Base-by-base conservation (phyloP, 2,329 filamentous ascomycete genomes). In the Setomelanomma holmii region DNA sequence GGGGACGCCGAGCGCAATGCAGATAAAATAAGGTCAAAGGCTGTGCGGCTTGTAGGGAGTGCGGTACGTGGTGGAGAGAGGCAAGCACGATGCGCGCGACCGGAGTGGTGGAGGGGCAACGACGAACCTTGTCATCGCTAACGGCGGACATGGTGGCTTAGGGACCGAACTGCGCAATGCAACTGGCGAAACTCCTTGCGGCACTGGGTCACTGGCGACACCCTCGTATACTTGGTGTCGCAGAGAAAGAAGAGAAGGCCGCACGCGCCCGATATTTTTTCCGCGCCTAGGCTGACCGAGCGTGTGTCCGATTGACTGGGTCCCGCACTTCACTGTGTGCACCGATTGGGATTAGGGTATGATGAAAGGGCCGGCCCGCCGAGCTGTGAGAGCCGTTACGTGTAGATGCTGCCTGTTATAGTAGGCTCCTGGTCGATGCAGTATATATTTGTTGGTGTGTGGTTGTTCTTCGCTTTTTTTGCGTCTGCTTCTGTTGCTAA, bases 81-180 rank as follows among this genome's bases (percentile, higher is more conserved):
- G 45, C 46, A 45, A 50, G 55, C 53, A 53, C 46, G 58, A 41
- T 34, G 36, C 17, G 51, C 24, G 24, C 41, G 45, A 45, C 16
- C 41, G 41, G 47, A 44, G 50, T 53, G 63, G 63, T 57, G 66
- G 69, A 71, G 65, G 66, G 65, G 67, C 56, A 67, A n/a, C n/a
- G 40, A 69, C 67, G 48, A 73, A 73, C 72, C 72, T 66, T 72
- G 71, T 14, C 27, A 30, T 73, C 69, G 60, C 72, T 69, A 55
- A 66, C 71, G 68, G 65, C 64, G 69, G 71, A 70, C 56, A 68
- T 73, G 59, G 58, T 58, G n/a, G n/a, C 14, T 61, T 55, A 34
- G 36, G 40, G 23, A 46, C 44, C 24, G 38, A 35, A 40, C 45
- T 39, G 55, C 53, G 52, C 53, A 49, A 48, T 47, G 56, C 50